Evolutionary conservation across 2,329 filamentous ascomycete species (phyloP).

Genomic region (Apiospora sp.): DNA sequence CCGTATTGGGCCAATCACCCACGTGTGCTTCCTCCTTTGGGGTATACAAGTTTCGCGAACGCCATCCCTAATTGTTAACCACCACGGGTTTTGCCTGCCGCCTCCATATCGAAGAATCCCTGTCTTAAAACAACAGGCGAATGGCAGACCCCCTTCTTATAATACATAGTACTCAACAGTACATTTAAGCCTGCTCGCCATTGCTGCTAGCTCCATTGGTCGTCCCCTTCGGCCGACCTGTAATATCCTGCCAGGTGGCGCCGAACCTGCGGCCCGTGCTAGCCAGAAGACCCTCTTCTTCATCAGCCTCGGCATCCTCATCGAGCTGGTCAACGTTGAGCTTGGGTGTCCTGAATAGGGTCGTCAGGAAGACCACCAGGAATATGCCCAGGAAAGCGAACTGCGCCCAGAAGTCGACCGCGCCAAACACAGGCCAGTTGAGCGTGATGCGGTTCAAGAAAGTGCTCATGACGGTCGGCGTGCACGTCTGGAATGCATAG

Average conservation of each 20-base stretch:
- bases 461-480: conserved; percentile 87
- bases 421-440: conserved; percentile 95
- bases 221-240: conserved; percentile 55
- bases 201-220: conserved; percentile 24
- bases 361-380: conserved; percentile 79
- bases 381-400: conserved; percentile 90
- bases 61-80: not conserved
- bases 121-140: not conserved
- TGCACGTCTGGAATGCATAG: conserved; percentile 84
- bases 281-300: conserved; percentile 90
- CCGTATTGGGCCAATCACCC: not conserved
- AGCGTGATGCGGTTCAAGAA: conserved; percentile 92
- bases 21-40: not conserved
- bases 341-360: conserved; percentile 81
- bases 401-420: conserved; percentile 94
- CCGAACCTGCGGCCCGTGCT: conserved; percentile 83
- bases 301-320: conserved; percentile 87
- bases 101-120: not conserved
- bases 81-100: not conserved
- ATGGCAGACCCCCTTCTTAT: not conserved
- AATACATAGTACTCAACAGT: not conserved
- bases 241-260: conserved; percentile 89
- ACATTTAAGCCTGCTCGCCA: conserved; percentile 7
- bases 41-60: conserved; percentile 4
- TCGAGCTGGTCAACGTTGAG: conserved; percentile 81